A percentile compares a stretch with the other conserved stretches of the same genome.
These are phyloP conservation scores for Globisporangium apiculatum DNA, from an alignment of 352 stramenopile genomes.

Conservation along the genomic window DNA sequence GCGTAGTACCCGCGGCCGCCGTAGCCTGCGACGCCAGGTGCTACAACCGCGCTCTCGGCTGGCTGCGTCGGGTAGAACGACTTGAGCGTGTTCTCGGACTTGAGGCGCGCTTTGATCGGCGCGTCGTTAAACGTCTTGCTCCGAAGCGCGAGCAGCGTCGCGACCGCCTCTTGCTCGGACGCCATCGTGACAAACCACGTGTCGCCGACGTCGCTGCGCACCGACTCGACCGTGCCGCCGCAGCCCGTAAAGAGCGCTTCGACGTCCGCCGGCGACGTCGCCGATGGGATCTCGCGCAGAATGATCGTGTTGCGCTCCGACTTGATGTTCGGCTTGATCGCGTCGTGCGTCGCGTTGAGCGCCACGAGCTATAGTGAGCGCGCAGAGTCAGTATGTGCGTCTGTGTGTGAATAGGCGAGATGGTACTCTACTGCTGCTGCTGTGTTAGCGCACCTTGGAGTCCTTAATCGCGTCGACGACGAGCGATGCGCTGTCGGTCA, in stretches of 20 bases:
- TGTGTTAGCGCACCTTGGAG: slow-evolving; percentile 25
- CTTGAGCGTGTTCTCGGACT: slow-evolving; percentile 90
- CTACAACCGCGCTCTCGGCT: slow-evolving; percentile 33
- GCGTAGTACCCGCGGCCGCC: slow-evolving; percentile 66
- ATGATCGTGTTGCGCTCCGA: slow-evolving; percentile 92
- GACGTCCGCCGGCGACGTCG: slow-evolving; percentile 77
- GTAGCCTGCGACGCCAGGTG: slow-evolving; percentile 29
- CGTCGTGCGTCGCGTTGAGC: slow-evolving; percentile 72
- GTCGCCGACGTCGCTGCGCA: slow-evolving; percentile 90
- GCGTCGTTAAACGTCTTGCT: slow-evolving; percentile 88
- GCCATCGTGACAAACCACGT: slow-evolving; percentile 91
- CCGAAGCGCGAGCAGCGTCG: slow-evolving; percentile 78
- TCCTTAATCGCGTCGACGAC: slow-evolving; percentile 67
- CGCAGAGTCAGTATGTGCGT: neutral
- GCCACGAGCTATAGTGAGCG: slow-evolving; percentile 38
- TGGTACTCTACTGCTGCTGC: no score
- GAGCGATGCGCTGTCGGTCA: slow-evolving; percentile 56
- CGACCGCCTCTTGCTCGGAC: slow-evolving; percentile 83
- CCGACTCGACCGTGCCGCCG: slow-evolving; percentile 62
- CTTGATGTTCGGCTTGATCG: slow-evolving; percentile 92
- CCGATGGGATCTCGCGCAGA: slow-evolving; percentile 87
- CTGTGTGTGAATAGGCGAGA: neutral
- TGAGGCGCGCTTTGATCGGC: slow-evolving; percentile 87
- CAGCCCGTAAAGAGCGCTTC: slow-evolving; percentile 82
- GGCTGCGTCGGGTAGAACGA: slow-evolving; percentile 85